phyloP scores from a whole-genome alignment of 352 stramenopile species.

The Phytophthora pistaciae region DNA sequence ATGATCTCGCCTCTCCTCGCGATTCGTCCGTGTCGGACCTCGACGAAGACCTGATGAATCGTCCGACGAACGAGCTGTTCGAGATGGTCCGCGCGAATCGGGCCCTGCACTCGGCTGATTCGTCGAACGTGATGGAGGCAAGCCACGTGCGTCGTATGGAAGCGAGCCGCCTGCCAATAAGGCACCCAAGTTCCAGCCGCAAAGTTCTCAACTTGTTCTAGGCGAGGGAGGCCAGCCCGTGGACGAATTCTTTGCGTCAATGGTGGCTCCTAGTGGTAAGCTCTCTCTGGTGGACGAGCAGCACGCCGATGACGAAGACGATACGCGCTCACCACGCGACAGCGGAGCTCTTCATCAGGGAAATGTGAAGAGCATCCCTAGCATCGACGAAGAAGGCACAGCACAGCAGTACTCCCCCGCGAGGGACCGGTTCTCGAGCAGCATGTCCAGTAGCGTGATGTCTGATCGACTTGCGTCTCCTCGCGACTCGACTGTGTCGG shows the following conservation, averaged over 20 bases:
- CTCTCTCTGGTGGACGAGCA: conserved; percentile 32
- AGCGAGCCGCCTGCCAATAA: conserved; percentile 29
- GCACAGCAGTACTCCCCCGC: conserved; percentile 10
- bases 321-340: conserved; percentile 25
- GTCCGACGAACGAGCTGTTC: conserved; percentile 56
- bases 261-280: conserved; percentile 15
- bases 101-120: conserved; percentile 10
- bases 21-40: conserved; percentile 37
- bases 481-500: conserved; percentile 35
- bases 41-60: conserved; percentile 59
- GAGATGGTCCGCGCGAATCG: conserved; percentile 55
- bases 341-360: conserved; percentile 22
- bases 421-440: conserved; percentile 30
- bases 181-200: conserved; percentile 20
- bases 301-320: conserved; percentile 6
- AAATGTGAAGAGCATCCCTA: conserved; percentile 27
- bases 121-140: conserved; percentile 47
- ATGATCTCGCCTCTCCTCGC: conserved; percentile 28
- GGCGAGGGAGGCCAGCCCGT: conserved; percentile 28
- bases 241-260: conserved; percentile 37
- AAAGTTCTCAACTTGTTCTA: conserved; percentile 34
- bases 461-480: conserved; percentile 31
- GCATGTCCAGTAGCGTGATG: conserved; percentile 31
- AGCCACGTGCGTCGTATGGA: conserved; percentile 59
- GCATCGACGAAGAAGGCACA: conserved; percentile 26